phyloP scores from a whole-genome alignment of 2,329 filamentous ascomycete species.

The Alternaria alternata region DNA sequence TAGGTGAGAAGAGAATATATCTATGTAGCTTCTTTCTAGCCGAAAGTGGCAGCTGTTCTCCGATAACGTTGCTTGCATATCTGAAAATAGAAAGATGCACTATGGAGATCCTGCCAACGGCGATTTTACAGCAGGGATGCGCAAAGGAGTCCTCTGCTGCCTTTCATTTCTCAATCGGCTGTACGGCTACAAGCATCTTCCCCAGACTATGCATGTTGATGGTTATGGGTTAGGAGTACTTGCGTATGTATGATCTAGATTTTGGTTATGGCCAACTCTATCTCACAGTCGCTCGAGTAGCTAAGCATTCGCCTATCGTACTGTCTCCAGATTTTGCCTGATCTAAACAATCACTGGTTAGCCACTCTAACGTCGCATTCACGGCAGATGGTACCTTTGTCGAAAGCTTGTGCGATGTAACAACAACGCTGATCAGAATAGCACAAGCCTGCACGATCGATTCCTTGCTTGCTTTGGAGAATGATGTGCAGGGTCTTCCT shows the following conservation, averaged over 20 bases:
- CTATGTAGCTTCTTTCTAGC: too few relatives aligned
- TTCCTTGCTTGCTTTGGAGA: background rate
- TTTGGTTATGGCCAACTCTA: background rate
- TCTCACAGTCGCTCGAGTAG: too few relatives aligned
- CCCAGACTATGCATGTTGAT: background rate
- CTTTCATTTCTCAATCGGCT: background rate
- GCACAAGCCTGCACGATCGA: too few relatives aligned
- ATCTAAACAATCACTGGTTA: background rate
- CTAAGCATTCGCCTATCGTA: background rate
- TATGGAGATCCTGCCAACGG: constrained; percentile 20
- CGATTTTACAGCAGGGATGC: constrained; percentile 9
- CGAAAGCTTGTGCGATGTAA: background rate
- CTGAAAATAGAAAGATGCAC: constrained; percentile 13
- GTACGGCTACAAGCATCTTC: background rate
- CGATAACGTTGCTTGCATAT: background rate
- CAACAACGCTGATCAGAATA: background rate
- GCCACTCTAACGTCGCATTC: background rate
- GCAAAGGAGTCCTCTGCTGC: background rate
- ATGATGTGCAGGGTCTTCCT: background rate
- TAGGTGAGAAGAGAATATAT: background rate
- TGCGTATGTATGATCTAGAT: background rate
- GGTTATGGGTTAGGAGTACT: background rate
- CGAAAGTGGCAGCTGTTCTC: background rate
- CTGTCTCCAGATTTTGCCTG: background rate
- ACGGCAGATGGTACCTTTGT: background rate